These are phyloP conservation scores for Haberlea rhodopensis DNA, from an alignment of 257 asterid genomes.

Conservation along the genomic window DNA sequence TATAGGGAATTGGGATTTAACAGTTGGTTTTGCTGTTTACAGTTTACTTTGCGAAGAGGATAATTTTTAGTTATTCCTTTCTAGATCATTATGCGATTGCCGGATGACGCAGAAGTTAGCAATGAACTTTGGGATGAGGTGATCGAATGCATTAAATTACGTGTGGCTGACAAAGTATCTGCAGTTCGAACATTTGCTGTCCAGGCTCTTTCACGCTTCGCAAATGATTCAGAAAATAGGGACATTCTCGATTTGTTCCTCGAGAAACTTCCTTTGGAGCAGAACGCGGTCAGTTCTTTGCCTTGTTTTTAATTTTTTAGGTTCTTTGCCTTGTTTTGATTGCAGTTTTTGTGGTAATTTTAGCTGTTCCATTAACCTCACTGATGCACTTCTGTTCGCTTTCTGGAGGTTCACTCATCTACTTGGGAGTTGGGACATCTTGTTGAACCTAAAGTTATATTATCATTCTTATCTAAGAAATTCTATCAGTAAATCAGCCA, in stretches of 20 bases:
- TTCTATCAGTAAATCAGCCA: neutral
- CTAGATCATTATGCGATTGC: slow-evolving; percentile 86
- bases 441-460: neutral
- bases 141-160: slow-evolving; percentile 69
- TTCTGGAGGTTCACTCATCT: slow-evolving; percentile 17
- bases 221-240: slow-evolving; percentile 65
- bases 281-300: slow-evolving; percentile 54
- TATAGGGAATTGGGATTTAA: slow-evolving; percentile 4
- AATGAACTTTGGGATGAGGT: slow-evolving; percentile 91
- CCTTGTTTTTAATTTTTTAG: neutral
- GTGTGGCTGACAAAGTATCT: slow-evolving; percentile 72
- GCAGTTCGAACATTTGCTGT: slow-evolving; percentile 79
- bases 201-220: slow-evolving; percentile 87
- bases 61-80: slow-evolving; percentile 16
- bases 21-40: neutral
- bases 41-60: neutral
- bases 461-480: neutral
- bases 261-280: slow-evolving; percentile 68
- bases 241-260: slow-evolving; percentile 78
- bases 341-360: neutral
- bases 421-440: neutral
- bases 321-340: too few species aligned
- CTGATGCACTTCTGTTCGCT: neutral
- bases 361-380: too few species aligned
- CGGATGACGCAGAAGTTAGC: slow-evolving; percentile 93